Conservation (phyloP, 2,329 filamentous ascomycete species). For the Diaporthe longicolla region DNA sequence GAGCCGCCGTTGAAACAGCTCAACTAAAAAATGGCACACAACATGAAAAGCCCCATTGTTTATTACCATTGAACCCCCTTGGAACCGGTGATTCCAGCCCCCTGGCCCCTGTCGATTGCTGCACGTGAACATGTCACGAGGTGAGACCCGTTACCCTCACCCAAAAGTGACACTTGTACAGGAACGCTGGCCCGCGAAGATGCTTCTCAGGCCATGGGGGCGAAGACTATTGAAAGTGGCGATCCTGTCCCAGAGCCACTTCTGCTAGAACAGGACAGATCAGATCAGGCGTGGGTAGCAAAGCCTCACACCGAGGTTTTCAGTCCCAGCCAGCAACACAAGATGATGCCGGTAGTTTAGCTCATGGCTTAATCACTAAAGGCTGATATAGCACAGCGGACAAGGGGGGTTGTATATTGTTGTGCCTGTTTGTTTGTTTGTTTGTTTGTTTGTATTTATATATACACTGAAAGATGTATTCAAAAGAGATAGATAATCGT, state of each 20-base stretch:
- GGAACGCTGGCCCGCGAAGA: background rate
- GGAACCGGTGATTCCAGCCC: background rate
- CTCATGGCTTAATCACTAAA: background rate
- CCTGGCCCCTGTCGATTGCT: background rate
- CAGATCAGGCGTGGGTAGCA: too few species aligned
- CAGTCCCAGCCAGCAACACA: too few species aligned
- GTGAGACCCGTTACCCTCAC: conserved; percentile 12
- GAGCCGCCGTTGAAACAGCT: background rate
- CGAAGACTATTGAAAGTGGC: background rate
- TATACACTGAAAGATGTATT: conserved; percentile 34
- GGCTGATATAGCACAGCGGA: background rate
- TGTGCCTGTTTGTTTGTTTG: background rate
- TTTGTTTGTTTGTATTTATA: conserved; percentile 22
- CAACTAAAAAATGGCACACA: background rate
- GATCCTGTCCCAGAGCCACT: background rate
- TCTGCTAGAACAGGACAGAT: background rate
- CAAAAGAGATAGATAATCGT: conserved; percentile 33
- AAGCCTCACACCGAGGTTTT: too few species aligned
- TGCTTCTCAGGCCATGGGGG: background rate
- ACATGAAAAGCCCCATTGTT: background rate
- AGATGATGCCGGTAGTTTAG: too few species aligned
- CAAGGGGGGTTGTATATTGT: background rate
- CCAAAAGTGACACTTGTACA: background rate
- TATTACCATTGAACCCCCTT: background rate
- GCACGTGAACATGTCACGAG: conserved; percentile 15